Conservation (phyloP, 768 basidiomycete genomes). For the Tricholoma hemisulphureum region DNA sequence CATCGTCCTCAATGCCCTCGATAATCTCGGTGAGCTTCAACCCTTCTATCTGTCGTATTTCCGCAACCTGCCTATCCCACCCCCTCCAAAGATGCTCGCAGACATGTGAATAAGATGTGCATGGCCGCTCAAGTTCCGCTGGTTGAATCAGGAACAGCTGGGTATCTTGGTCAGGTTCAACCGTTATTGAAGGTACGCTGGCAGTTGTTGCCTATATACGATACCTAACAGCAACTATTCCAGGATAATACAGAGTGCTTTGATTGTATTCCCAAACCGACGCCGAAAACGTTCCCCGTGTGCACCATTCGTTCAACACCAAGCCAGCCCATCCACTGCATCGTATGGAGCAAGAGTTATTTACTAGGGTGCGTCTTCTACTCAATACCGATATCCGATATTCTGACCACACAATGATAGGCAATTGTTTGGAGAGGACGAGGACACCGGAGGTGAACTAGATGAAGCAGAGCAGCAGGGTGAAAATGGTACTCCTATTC, state of each 20-base stretch:
- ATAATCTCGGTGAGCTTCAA: constrained; percentile 76
- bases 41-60: constrained; percentile 1
- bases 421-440: constrained; percentile 93
- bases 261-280: constrained; percentile 91
- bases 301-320: constrained; percentile 98
- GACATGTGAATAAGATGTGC: constrained; percentile 98
- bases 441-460: constrained; percentile 76
- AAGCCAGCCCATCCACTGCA: constrained; percentile 96
- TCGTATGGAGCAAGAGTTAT: constrained; percentile 98
- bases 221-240: background rate
- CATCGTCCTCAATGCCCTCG: constrained; percentile 92
- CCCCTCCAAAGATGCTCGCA: constrained; percentile 67
- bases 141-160: constrained; percentile 95
- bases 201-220: background rate
- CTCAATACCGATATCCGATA: background rate
- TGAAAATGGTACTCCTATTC: constrained; percentile 73
- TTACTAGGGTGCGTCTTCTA: constrained; percentile 70
- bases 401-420: constrained; percentile 37
- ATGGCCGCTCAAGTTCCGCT: constrained; percentile 88
- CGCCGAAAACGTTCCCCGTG: constrained; percentile 93
- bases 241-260: constrained; percentile 93
- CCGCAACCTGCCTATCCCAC: background rate
- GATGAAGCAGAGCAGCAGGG: constrained; percentile 91
- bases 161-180: constrained; percentile 96
- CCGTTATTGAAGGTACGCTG: constrained; percentile 76